Base-by-base conservation (phyloP, 2,329 filamentous ascomycete species). In the Xylariaceae sp. region DNA sequence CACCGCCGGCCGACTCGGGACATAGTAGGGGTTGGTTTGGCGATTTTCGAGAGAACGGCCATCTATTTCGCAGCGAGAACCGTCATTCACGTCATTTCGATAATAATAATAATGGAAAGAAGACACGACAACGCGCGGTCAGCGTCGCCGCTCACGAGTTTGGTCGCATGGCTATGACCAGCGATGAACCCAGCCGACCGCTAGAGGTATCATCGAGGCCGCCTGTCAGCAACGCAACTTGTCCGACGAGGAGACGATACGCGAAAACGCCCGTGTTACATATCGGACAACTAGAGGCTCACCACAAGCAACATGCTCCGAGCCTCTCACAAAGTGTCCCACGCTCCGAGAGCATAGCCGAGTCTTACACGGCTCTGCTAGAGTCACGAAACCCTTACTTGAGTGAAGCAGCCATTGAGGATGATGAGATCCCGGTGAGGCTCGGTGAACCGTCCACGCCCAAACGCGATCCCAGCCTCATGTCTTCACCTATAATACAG, bases 201-300 rank as follows among this genome's bases (percentile, higher is more conserved):
- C 65, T 50, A 66, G 64, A 53, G 64, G 59, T 55, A 53, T 54
- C 23, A 49, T 35, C n/a, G 51, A 57, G n/a, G 61, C 42, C 59
- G 44, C 53, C 72, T 2, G 62, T 68, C 44, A 69, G 67, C 2
- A 64, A 66, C 2, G 49, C 56, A 2, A 65, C 70, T 1, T 57
- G 62, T 4, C 72, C 71, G 2, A 69, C 68, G 5, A 73, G 74
- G 64, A 75, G 78, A 58, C 75, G 77, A 35, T 77, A 77, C 55
- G 78, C 79, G 45, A 83, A 82, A 68, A 82, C 80, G 1, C 80
- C 80, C 0, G 77, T 82, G 18, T 74, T 74, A 48, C 72, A 72
- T 8, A 78, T 82, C 58, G 79, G 79, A 11, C 80, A 82, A 64
- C 72, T 80, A 1, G 80, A 82, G 60, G 70, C 70, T 5, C 59